Conservation (phyloP, 495 filamentous ascomycete species). For the Penicillium riverlandense region DNA sequence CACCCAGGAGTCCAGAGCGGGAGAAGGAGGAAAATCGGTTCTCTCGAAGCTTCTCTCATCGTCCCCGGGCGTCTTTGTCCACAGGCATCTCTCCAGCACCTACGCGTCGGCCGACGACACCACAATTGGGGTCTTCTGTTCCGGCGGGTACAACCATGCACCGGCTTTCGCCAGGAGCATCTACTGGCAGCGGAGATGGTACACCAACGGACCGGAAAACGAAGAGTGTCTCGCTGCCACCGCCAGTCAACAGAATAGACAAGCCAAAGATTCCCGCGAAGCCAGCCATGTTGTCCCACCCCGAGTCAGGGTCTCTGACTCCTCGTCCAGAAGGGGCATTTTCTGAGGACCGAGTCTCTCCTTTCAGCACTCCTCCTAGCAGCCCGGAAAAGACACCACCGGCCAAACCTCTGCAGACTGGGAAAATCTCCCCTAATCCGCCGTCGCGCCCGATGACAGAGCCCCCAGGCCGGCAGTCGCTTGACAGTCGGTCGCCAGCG, state of each 20-base stretch:
- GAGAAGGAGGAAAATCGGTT: slow-evolving; percentile 15
- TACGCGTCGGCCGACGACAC: slow-evolving; percentile 37
- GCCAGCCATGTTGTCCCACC: slow-evolving; percentile 29
- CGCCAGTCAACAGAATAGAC: slow-evolving; percentile 70
- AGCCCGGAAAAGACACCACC: slow-evolving; percentile 55
- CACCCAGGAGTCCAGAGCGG: slow-evolving; percentile 40
- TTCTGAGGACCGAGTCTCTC: slow-evolving; percentile 58
- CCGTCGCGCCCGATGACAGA: slow-evolving; percentile 15
- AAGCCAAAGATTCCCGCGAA: slow-evolving; percentile 67
- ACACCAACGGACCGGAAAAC: slow-evolving; percentile 23
- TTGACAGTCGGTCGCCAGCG: slow-evolving; percentile 19
- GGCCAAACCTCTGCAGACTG: slow-evolving; percentile 10
- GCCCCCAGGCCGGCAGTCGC: slow-evolving; percentile 17
- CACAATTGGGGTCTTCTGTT: slow-evolving; percentile 42
- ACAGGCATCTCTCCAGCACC: slow-evolving; percentile 34
- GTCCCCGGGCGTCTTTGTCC: slow-evolving; percentile 21
- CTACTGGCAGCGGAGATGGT: slow-evolving; percentile 14
- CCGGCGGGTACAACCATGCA: slow-evolving; percentile 43
- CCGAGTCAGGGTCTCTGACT: slow-evolving; percentile 22
- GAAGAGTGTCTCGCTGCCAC: slow-evolving; percentile 47
- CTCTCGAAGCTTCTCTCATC: slow-evolving; percentile 19
- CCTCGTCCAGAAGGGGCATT: slow-evolving; percentile 26
- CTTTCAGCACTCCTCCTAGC: slow-evolving; percentile 84
- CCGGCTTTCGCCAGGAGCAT: slow-evolving; percentile 41
- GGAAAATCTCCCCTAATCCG: slow-evolving; percentile 5